Evolutionary conservation across 768 basidiomycete genomes (phyloP).

Genomic region (Phylloporus sp.): DNA sequence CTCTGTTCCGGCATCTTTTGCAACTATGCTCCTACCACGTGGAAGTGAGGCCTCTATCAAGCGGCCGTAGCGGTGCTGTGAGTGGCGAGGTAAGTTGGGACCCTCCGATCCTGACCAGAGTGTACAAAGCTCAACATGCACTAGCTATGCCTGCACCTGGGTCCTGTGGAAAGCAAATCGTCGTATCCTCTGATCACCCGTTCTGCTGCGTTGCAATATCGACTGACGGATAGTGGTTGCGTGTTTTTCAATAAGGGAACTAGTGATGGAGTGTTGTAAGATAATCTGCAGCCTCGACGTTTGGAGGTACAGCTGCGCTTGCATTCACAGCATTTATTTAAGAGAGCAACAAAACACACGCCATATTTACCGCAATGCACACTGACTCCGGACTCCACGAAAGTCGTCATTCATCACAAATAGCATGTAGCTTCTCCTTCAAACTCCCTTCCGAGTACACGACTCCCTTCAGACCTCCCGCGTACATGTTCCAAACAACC

Average conservation of each 20-base stretch:
- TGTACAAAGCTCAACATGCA: not conserved
- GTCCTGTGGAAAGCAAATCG: conserved; percentile 37
- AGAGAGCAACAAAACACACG: not conserved
- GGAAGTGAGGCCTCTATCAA: conserved; percentile 65
- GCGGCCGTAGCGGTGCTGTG: conserved; percentile 71
- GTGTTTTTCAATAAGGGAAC: conserved; percentile 74
- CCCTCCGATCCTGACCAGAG: not conserved
- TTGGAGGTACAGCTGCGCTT: no score
- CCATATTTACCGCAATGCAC: not conserved
- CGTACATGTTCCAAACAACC: conserved; percentile 47
- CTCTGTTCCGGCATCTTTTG: conserved; percentile 52
- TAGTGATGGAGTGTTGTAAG: conserved; percentile 54
- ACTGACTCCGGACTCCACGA: not conserved
- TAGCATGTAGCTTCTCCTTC: conserved; percentile 35
- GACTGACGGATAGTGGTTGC: conserved; percentile 58
- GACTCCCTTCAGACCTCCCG: conserved; percentile 30
- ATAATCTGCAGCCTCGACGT: not conserved
- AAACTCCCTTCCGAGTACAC: conserved; percentile 35
- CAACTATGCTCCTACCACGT: conserved; percentile 66
- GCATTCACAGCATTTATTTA: no score
- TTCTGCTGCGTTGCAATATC: conserved; percentile 60
- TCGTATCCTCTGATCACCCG: conserved; percentile 42
- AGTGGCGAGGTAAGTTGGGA: conserved; percentile 59
- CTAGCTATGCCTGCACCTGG: conserved; percentile 60
- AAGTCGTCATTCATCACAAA: conserved; percentile 28